phyloP scores from a whole-genome alignment of 2,329 filamentous ascomycete species.

The Sarocladium brachiariae region DNA sequence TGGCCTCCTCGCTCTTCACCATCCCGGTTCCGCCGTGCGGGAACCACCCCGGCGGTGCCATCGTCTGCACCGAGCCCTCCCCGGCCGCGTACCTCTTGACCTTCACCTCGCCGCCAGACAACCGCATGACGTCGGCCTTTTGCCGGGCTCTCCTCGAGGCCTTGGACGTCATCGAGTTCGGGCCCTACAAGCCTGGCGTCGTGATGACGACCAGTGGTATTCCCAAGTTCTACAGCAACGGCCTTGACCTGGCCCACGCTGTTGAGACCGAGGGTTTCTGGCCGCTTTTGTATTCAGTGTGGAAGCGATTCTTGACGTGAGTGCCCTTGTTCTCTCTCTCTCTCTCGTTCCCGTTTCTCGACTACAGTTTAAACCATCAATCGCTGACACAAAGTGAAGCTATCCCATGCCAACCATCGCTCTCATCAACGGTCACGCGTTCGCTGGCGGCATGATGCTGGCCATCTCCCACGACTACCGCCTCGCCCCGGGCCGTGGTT shows the following conservation, averaged over 20 bases:
- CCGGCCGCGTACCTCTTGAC: conserved; percentile 64
- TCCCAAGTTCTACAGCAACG: conserved; percentile 76
- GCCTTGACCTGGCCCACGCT: conserved; percentile 69
- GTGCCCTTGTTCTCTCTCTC: conserved; percentile 7
- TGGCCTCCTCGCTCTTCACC: conserved; percentile 27
- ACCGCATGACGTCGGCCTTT: conserved; percentile 64
- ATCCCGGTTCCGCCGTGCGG: conserved; percentile 47
- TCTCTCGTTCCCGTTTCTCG: too few relatives aligned
- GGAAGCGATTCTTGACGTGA: conserved; percentile 46
- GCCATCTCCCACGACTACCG: conserved; percentile 81
- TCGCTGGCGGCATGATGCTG: conserved; percentile 75
- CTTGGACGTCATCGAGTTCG: conserved; percentile 67
- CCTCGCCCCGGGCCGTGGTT: conserved; percentile 69
- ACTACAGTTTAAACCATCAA: too few relatives aligned
- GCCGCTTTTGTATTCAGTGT: conserved; percentile 57
- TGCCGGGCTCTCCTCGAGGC: conserved; percentile 61
- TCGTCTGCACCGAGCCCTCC: conserved; percentile 56
- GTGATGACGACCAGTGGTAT: conserved; percentile 71
- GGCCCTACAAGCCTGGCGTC: conserved; percentile 58
- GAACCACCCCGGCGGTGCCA: conserved; percentile 44
- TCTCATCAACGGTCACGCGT: conserved; percentile 74
- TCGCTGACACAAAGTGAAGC: too few relatives aligned
- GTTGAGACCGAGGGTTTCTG: conserved; percentile 54
- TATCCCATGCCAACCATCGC: conserved; percentile 79
- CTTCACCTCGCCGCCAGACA: conserved; percentile 66